These are phyloP conservation scores for Didymella glomerata DNA, from an alignment of 2,329 filamentous ascomycete genomes.

Conservation along the genomic window DNA sequence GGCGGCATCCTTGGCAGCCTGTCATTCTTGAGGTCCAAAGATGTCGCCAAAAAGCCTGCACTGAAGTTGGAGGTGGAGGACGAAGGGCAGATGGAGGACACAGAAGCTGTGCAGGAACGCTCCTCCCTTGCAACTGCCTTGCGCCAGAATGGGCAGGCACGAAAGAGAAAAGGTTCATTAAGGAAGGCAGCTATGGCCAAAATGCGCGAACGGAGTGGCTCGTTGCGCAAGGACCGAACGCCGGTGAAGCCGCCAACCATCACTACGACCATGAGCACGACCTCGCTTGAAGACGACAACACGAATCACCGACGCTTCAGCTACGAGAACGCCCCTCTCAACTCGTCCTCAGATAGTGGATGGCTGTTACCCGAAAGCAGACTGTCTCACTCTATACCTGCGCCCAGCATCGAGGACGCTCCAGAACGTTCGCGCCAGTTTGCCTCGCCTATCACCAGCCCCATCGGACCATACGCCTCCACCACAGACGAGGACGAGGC, in stretches of 20 bases:
- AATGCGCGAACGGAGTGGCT: constrained; percentile 42
- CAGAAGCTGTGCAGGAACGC: constrained; percentile 36
- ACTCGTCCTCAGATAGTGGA: constrained; percentile 47
- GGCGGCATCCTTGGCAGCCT: constrained; percentile 73
- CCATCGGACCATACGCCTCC: constrained; percentile 69
- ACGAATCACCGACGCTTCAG: constrained; percentile 44
- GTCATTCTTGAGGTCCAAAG: constrained; percentile 68
- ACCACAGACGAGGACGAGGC: constrained; percentile 87
- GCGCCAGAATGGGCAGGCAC: constrained; percentile 57
- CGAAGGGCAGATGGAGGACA: constrained; percentile 36
- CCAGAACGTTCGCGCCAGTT: constrained; percentile 42
- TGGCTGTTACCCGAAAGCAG: constrained; percentile 31
- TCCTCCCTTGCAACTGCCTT: constrained; percentile 50
- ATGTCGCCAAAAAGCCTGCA: constrained; percentile 46
- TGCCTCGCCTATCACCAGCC: constrained; percentile 57
- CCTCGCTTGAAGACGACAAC: constrained; percentile 24
- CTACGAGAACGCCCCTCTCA: constrained; percentile 49
- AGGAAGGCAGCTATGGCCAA: constrained; percentile 85
- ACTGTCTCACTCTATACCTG: constrained; percentile 26
- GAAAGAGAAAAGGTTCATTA: constrained; percentile 82
- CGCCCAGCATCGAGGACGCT: constrained; percentile 18
- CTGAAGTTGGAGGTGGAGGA: constrained; percentile 25
- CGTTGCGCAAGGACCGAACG: constrained; percentile 34
- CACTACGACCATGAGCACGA: constrained; percentile 29
- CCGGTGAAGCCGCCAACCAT: constrained; percentile 27